Conservation (phyloP, 345 rosid species). For the Nasturtium officinale region DNA sequence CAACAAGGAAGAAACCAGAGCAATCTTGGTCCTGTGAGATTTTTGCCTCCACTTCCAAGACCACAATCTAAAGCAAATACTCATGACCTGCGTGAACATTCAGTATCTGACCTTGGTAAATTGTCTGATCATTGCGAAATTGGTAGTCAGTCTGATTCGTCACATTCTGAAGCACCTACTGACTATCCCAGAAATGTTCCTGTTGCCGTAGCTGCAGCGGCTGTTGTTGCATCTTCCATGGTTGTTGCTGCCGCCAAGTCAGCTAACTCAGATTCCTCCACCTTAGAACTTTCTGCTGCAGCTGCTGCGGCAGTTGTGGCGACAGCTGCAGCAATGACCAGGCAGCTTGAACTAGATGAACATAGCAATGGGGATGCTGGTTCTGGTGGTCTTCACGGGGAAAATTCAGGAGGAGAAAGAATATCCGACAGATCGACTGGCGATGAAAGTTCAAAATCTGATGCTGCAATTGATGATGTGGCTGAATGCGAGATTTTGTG, state of each 20-base stretch:
- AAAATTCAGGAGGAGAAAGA: constrained; percentile 64
- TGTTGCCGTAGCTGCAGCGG: constrained; percentile 90
- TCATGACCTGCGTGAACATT: constrained; percentile 51
- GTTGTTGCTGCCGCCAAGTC: constrained; percentile 83
- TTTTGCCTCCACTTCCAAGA: constrained; percentile 67
- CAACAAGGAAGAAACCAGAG: constrained; percentile 49
- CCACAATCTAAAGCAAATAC: constrained; percentile 45
- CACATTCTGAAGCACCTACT: constrained; percentile 52
- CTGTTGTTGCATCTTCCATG: constrained; percentile 96
- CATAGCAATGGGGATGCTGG: constrained; percentile 62
- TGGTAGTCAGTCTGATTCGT: constrained; percentile 44
- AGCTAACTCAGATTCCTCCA: constrained; percentile 58
- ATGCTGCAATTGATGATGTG: constrained; percentile 70
- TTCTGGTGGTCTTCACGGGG: constrained; percentile 49
- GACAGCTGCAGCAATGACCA: constrained; percentile 75
- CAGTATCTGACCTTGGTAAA: constrained; percentile 44
- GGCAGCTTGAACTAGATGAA: constrained; percentile 60
- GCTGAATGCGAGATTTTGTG: constrained; percentile 86
- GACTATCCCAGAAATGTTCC: constrained; percentile 67
- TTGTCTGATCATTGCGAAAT: constrained; percentile 45
- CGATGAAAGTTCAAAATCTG: constrained; percentile 68
- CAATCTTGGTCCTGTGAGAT: constrained; percentile 48
- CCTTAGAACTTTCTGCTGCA: constrained; percentile 77
- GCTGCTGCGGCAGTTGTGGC: constrained; percentile 94
- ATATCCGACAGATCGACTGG: constrained; percentile 63